Percentiles rank a stretch among this genome's conserved stretches.
These are phyloP conservation scores for Calonectria honghensis DNA, from an alignment of 2,329 filamentous ascomycete genomes.

Conservation along the genomic window DNA sequence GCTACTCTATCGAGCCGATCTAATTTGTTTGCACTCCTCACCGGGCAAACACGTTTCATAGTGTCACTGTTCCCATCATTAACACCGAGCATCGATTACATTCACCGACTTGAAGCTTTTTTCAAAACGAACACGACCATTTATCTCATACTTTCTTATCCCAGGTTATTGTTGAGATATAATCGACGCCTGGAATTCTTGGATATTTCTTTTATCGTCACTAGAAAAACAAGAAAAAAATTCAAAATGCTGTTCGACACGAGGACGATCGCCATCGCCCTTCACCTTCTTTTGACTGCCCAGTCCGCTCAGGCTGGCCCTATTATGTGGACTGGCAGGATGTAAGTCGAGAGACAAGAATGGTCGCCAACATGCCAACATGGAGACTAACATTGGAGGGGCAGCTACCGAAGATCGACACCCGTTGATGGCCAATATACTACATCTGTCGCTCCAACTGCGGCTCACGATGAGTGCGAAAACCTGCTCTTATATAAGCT, in stretches of 20 bases:
- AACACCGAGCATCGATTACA: neutral
- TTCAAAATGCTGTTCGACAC: slow-evolving; percentile 51
- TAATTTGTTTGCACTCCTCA: slow-evolving; percentile 26
- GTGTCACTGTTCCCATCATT: slow-evolving; percentile 11
- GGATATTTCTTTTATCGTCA: slow-evolving; percentile 2
- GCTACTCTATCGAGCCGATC: neutral
- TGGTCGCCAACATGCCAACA: neutral
- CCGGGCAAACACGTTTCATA: slow-evolving; percentile 25
- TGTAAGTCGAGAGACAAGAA: slow-evolving; percentile 51
- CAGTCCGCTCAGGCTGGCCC: slow-evolving; percentile 60
- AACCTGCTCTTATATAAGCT: neutral
- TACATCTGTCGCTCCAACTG: slow-evolving; percentile 42
- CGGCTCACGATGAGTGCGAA: slow-evolving; percentile 49
- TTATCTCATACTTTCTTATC: slow-evolving; percentile 1
- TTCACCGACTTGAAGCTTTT: slow-evolving; percentile 10
- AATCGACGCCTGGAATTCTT: slow-evolving; percentile 30
- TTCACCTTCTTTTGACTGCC: slow-evolving; percentile 55
- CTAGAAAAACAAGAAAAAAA: neutral
- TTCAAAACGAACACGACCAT: slow-evolving; percentile 2
- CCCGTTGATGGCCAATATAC: slow-evolving; percentile 44
- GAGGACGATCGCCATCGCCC: slow-evolving; percentile 46
- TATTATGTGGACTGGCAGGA: slow-evolving; percentile 57
- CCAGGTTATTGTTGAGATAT: neutral
- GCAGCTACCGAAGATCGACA: slow-evolving; percentile 50
- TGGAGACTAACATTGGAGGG: slow-evolving; percentile 41